A percentile compares a stretch with the other conserved stretches of the same genome.
These are phyloP conservation scores for Nothomitra cinnamomea DNA, from an alignment of 2,329 filamentous ascomycete genomes.

Conservation along the genomic window DNA sequence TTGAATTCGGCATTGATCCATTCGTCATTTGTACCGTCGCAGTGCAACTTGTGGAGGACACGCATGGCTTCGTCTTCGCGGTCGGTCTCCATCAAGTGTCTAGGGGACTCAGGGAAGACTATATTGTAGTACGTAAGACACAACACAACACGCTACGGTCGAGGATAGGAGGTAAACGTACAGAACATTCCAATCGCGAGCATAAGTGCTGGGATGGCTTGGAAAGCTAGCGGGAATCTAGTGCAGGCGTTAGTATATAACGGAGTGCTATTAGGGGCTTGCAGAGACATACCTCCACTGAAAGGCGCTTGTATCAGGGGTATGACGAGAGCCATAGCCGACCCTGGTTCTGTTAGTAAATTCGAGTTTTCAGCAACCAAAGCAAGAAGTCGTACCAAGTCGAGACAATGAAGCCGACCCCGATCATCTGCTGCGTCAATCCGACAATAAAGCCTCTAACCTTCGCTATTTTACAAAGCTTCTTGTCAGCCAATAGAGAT, in stretches of 20 bases:
- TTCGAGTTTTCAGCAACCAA: background rate
- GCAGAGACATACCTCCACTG: slow-evolving; percentile 15
- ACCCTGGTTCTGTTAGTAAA: slow-evolving; percentile 21
- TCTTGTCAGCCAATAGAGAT: too few relatives aligned
- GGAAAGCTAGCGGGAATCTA: slow-evolving; percentile 28
- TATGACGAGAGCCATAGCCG: slow-evolving; percentile 29
- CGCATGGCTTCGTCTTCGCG: slow-evolving; percentile 45
- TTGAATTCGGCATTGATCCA: slow-evolving; percentile 59
- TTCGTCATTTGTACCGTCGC: slow-evolving; percentile 48
- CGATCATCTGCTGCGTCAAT: slow-evolving; percentile 39
- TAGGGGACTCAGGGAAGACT: slow-evolving; percentile 53
- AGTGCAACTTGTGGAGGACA: slow-evolving; percentile 52
- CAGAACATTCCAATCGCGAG: slow-evolving; percentile 26
- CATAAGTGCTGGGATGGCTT: slow-evolving; percentile 27
- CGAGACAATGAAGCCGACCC: slow-evolving; percentile 38
- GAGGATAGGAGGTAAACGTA: too few relatives aligned
- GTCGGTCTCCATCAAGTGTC: slow-evolving; percentile 62
- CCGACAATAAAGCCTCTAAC: slow-evolving; percentile 41
- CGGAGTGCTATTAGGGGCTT: too few relatives aligned
- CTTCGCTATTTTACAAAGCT: slow-evolving; percentile 30
- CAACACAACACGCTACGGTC: too few relatives aligned
- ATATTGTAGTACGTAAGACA: slow-evolving; percentile 53
- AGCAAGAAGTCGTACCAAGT: slow-evolving; percentile 19
- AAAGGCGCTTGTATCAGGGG: slow-evolving; percentile 19
- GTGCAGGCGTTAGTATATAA: too few relatives aligned